Evolutionary conservation across 495 filamentous ascomycete genomes (phyloP), one percentile per base, ranked within the genome.

Genomic region (Penicillium paxilli): DNA sequence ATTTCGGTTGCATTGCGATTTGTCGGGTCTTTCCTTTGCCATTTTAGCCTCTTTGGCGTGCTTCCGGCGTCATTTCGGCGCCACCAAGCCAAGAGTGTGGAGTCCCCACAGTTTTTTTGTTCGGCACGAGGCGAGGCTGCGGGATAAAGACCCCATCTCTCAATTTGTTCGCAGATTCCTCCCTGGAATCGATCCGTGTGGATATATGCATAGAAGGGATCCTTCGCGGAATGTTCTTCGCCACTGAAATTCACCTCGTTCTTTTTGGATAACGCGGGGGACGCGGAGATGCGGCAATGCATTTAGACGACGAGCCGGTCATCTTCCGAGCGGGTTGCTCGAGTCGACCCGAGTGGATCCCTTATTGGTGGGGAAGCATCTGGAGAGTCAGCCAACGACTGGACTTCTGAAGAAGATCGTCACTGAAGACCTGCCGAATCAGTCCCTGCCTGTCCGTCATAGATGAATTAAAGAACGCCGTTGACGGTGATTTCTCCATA

Each of bases 321-420:
- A 23, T 25, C 38, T 54, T 44, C 47, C 54, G 51, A 55, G 35
- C 52, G 46, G n/a, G 51, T 10, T 33, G 14, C 37, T 62, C 55
- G 55, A 51, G 47, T 45, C 49, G 55, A 65, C 45, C 62, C 62
- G 62, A 56, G 40, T 42, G 40, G 40, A 23, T 23, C 40, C 19
- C n/a, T 7, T 12, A 12, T 10, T 7, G n/a, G 35, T 40, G 35
- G 35, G 35, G 35, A 9, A 16, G 8, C 9, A 5, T n/a, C 40
- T 22, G 40, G 40, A 42, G 40, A 42, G 12, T 5, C 40, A 42
- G 20, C 40, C 40, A 42, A 21, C 21, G 8, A 42, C 3, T 22
- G 35, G 16, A 2, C 14, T 37, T 5, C 4, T 42, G 40, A 9
- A 23, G 53, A 38, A 28, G 60, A 60, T 60, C 53, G 25, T 57